These are phyloP conservation scores for Botrytis galanthina DNA, from an alignment of 2,329 filamentous ascomycete species.

Conservation along the genomic window DNA sequence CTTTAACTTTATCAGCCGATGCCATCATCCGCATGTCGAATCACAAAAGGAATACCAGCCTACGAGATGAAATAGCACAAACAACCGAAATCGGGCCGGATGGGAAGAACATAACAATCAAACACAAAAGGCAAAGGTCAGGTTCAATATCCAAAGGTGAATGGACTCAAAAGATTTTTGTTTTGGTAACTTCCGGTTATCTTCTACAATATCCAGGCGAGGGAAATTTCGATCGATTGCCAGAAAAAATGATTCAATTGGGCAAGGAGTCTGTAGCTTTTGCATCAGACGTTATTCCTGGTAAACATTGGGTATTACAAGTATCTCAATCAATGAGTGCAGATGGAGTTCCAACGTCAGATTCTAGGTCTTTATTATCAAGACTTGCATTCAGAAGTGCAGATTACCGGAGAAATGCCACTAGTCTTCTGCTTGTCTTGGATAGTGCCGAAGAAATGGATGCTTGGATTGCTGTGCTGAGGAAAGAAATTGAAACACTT, in stretches of 20 bases:
- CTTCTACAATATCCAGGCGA: conserved; percentile 72
- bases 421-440: conserved; percentile 70
- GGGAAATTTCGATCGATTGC: conserved; percentile 67
- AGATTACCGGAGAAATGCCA: conserved; percentile 53
- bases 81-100: conserved; percentile 29
- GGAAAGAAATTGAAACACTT: conserved; percentile 66
- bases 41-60: conserved; percentile 51
- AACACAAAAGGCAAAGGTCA: conserved; percentile 38
- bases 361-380: conserved; percentile 62
- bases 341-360: conserved; percentile 50
- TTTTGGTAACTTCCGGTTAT: conserved; percentile 67
- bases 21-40: conserved; percentile 58
- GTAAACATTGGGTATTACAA: conserved; percentile 76
- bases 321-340: conserved; percentile 65
- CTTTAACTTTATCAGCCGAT: conserved; percentile 67
- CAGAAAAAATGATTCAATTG: conserved; percentile 71
- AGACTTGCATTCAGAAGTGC: conserved; percentile 59
- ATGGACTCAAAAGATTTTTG: conserved; percentile 69
- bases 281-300: conserved; percentile 75
- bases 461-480: conserved; percentile 66
- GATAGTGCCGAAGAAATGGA: conserved; percentile 74
- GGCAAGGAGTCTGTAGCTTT: conserved; percentile 76
- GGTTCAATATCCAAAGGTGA: conserved; percentile 49
- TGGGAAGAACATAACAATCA: conserved; percentile 44
- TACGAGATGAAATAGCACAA: conserved; percentile 40